phyloP scores from a whole-genome alignment of 441 rosid species.

The Brassica balearica region DNA sequence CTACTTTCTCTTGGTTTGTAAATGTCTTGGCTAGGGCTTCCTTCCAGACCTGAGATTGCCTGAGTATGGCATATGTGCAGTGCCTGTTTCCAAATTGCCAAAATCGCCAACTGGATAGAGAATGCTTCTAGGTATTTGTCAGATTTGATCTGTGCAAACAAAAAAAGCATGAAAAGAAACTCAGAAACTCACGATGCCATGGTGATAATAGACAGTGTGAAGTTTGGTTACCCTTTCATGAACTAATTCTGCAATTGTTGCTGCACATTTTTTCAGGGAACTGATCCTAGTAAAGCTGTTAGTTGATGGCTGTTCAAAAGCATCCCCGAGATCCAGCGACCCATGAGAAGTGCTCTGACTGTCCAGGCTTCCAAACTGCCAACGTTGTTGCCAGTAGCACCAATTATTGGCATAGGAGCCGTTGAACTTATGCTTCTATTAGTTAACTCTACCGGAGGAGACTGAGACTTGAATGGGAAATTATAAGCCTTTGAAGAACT shows the following conservation, averaged over 20 bases:
- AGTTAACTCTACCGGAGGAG: constrained; percentile 53
- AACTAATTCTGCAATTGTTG: constrained; percentile 68
- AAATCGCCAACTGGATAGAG: constrained; percentile 90
- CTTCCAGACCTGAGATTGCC: constrained; percentile 91
- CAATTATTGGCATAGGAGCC: constrained; percentile 74
- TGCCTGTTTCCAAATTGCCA: constrained; percentile 97
- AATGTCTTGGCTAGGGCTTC: constrained; percentile 68
- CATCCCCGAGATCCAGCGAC: constrained; percentile 71
- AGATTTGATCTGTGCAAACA: constrained; percentile 57
- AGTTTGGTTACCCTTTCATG: constrained; percentile 61
- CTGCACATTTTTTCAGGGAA: constrained; percentile 80
- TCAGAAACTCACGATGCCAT: constrained; percentile 19
- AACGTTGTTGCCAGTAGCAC: constrained; percentile 49
- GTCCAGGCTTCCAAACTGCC: constrained; percentile 61
- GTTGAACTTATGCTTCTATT: constrained; percentile 50
- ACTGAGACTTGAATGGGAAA: constrained; percentile 56
- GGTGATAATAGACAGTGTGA: constrained; percentile 4
- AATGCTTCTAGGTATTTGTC: constrained; percentile 78
- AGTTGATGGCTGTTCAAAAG: constrained; percentile 75
- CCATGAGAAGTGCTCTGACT: constrained; percentile 81
- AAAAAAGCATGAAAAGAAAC: constrained; percentile 29
- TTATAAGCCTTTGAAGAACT: constrained; percentile 64
- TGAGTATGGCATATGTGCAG: constrained; percentile 89
- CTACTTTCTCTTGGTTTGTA: constrained; percentile 50
- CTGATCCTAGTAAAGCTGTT: constrained; percentile 74